Conservation (phyloP, 2,329 filamentous ascomycete genomes). For the Ophioceras dolichostomum region DNA sequence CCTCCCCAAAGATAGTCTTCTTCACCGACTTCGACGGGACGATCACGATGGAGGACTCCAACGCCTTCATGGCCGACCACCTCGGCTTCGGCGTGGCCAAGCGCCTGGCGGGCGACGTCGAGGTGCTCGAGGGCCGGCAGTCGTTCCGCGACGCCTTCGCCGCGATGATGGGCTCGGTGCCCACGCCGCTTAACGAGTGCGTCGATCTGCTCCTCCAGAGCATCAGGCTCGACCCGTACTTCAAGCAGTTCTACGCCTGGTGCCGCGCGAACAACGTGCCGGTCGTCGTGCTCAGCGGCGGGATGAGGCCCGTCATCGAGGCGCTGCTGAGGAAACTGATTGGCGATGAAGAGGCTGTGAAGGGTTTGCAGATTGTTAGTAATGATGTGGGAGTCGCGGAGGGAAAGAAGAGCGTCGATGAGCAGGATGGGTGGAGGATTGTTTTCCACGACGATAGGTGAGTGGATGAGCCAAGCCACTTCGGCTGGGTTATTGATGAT, state of each 20-base stretch:
- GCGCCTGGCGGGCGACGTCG: conserved; percentile 61
- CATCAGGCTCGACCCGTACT: conserved; percentile 80
- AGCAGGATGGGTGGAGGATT: conserved; percentile 71
- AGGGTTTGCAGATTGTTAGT: conserved; percentile 79
- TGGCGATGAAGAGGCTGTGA: conserved; percentile 53
- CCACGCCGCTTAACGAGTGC: conserved; percentile 69
- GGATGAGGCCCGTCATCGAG: conserved; percentile 86
- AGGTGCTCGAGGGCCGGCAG: conserved; percentile 58
- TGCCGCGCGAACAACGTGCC: conserved; percentile 71
- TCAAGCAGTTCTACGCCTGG: conserved; percentile 82
- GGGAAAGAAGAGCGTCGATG: conserved; percentile 61
- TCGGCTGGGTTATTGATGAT: too few relatives aligned
- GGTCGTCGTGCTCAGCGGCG: conserved; percentile 81
- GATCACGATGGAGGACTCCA: conserved; percentile 62
- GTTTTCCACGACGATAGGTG: conserved; percentile 77
- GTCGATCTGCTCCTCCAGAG: conserved; percentile 66
- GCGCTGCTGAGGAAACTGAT: conserved; percentile 70
- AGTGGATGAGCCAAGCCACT: too few relatives aligned
- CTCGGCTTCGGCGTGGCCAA: conserved; percentile 68
- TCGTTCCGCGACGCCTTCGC: conserved; percentile 79
- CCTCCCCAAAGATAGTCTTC: conserved; percentile 83
- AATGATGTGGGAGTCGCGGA: conserved; percentile 59
- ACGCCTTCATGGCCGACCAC: conserved; percentile 74
- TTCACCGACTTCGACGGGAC: conserved; percentile 99
- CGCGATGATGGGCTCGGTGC: conserved; percentile 85